A percentile compares a stretch with the other conserved stretches of the same genome.
phyloP scores from a whole-genome alignment of 768 basidiomycete species.

The Clitopilus hobsonii region DNA sequence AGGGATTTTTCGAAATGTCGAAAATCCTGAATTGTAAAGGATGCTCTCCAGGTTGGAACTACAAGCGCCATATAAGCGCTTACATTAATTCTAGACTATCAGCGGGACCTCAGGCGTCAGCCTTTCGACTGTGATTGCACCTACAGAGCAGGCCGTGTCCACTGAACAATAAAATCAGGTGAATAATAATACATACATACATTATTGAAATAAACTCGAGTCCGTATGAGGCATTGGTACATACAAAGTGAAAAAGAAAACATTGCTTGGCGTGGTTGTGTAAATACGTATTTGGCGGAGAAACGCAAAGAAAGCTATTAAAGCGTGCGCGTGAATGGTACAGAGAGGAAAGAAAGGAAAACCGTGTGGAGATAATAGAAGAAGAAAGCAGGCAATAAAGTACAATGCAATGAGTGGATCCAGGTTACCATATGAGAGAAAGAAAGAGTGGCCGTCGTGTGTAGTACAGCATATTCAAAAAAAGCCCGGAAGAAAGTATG shows the following conservation, averaged over 20 bases:
- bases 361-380: neutral
- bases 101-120: no score
- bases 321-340: no score
- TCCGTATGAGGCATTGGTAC: no score
- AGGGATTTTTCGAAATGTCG: no score
- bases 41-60: no score
- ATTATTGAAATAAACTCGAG: no score
- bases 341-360: neutral
- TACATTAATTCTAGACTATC: no score
- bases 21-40: no score
- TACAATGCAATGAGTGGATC: neutral
- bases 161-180: neutral
- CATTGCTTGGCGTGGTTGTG: constrained; percentile 7
- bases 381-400: neutral
- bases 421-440: neutral
- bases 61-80: no score
- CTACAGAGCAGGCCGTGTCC: no score
- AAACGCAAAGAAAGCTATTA: neutral
- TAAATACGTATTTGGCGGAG: neutral
- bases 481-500: no score
- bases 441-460: neutral
- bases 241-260: neutral
- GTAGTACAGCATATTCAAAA: neutral
- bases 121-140: no score
- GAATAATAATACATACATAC: constrained; percentile 24